Conservation (phyloP, 2,329 filamentous ascomycete genomes). For the Epichloe scottii region DNA sequence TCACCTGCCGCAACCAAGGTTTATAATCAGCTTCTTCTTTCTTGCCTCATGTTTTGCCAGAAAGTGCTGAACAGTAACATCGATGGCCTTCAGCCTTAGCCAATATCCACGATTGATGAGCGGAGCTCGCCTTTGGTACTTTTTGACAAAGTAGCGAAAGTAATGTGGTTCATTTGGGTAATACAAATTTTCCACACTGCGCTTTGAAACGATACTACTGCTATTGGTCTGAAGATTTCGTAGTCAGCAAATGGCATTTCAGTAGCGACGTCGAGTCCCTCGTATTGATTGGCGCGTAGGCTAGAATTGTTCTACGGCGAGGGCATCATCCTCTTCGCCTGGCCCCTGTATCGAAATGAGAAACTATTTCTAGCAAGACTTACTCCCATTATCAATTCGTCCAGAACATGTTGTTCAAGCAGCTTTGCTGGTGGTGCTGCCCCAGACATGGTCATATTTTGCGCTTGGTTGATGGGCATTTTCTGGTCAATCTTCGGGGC, state of each 20-base stretch:
- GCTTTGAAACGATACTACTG: slow-evolving; percentile 83
- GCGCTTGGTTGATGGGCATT: neutral
- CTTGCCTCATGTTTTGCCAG: slow-evolving; percentile 37
- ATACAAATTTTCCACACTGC: slow-evolving; percentile 85
- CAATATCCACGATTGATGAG: slow-evolving; percentile 86
- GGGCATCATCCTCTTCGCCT: neutral
- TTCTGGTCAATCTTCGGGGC: neutral
- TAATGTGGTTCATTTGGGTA: slow-evolving; percentile 66
- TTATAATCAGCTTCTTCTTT: slow-evolving; percentile 62
- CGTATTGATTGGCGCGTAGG: neutral
- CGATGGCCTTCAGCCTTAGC: slow-evolving; percentile 72
- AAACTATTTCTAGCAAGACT: slow-evolving; percentile 13
- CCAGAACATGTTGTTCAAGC: slow-evolving; percentile 20
- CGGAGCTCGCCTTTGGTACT: slow-evolving; percentile 70
- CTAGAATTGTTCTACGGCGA: neutral
- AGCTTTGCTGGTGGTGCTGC: neutral
- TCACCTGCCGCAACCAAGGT: slow-evolving; percentile 84
- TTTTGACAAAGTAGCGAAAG: slow-evolving; percentile 78
- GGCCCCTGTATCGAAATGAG: neutral
- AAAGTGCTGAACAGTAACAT: slow-evolving; percentile 62
- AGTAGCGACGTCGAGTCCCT: neutral
- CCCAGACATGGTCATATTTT: neutral
- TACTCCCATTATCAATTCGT: slow-evolving; percentile 45
- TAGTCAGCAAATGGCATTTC: neutral
- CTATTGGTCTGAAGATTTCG: slow-evolving; percentile 56